These are phyloP conservation scores for Cercospora sp. DNA, from an alignment of 2,329 filamentous ascomycete species.

Conservation along the genomic window DNA sequence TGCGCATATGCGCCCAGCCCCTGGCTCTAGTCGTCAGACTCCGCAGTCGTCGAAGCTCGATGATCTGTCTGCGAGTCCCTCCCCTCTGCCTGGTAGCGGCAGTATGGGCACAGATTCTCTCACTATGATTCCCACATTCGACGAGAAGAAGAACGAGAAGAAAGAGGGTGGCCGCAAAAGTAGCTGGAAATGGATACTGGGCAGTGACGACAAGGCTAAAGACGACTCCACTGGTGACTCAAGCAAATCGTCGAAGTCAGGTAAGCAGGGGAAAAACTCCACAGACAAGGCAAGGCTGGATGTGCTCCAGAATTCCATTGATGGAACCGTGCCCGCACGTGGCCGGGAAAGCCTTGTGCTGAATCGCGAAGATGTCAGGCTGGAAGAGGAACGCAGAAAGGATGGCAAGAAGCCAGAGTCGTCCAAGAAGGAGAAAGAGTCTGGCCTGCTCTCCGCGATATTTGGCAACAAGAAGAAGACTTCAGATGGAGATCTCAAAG, in stretches of 20 bases:
- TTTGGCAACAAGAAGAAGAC: conserved; percentile 78
- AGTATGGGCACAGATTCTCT: conserved; percentile 72
- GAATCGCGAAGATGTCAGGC: conserved; percentile 72
- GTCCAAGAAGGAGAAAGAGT: conserved; percentile 68
- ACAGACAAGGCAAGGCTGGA: conserved; percentile 78
- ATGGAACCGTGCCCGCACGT: conserved; percentile 51
- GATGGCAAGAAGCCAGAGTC: conserved; percentile 70
- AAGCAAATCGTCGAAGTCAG: conserved; percentile 25
- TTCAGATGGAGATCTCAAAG: conserved; percentile 66
- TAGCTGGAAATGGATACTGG: conserved; percentile 79
- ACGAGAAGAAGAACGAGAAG: conserved; percentile 69
- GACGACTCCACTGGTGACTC: conserved; percentile 42
- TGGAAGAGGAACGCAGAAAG: conserved; percentile 81
- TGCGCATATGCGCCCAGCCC: conserved; percentile 38
- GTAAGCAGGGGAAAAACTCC: conserved; percentile 64
- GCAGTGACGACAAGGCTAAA: conserved; percentile 63
- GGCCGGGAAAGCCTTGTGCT: conserved; percentile 81
- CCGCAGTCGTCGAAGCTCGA: conserved; percentile 53
- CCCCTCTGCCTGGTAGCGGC: conserved; percentile 66
- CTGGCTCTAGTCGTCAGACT: conserved; percentile 35
- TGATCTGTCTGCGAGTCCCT: conserved; percentile 65
- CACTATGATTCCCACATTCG: conserved; percentile 75
- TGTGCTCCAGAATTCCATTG: conserved; percentile 82
- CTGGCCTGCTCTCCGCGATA: conserved; percentile 84
- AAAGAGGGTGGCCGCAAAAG: conserved; percentile 72